Percentiles rank a stretch among this genome's conserved stretches.
Evolutionary conservation across 2,329 filamentous ascomycete genomes (phyloP).

Genomic region (Teratosphaeria gauchensis): DNA sequence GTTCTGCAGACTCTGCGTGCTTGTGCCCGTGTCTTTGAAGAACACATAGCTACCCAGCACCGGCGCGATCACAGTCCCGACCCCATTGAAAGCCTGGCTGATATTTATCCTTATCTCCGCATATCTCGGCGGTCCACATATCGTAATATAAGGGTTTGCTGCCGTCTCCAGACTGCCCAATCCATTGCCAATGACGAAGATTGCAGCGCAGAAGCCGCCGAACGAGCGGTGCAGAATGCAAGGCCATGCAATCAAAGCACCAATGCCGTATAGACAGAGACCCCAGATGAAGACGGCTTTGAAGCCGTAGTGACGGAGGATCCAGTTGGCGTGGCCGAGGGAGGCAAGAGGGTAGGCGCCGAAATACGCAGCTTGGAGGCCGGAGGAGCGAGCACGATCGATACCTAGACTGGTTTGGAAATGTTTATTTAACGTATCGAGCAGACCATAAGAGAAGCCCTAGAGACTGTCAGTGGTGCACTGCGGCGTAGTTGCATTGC

Average conservation of each 20-base stretch:
- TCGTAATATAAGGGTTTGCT: slow-evolving; percentile 45
- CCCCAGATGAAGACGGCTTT: slow-evolving; percentile 42
- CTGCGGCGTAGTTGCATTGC: background rate
- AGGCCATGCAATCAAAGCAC: slow-evolving; percentile 51
- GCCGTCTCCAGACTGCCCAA: slow-evolving; percentile 49
- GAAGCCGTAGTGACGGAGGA: slow-evolving; percentile 41
- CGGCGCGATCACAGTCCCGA: slow-evolving; percentile 50
- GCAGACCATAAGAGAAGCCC: slow-evolving; percentile 48
- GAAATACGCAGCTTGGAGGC: slow-evolving; percentile 42
- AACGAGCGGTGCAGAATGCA: slow-evolving; percentile 46
- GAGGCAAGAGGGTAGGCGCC: slow-evolving; percentile 42
- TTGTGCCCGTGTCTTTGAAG: slow-evolving; percentile 46
- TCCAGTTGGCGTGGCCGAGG: slow-evolving; percentile 39
- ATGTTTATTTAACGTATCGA: slow-evolving; percentile 32
- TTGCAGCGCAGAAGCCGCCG: slow-evolving; percentile 51
- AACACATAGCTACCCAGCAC: slow-evolving; percentile 53
- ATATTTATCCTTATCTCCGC: slow-evolving; percentile 50
- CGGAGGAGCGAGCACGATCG: slow-evolving; percentile 34
- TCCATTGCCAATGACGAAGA: slow-evolving; percentile 45
- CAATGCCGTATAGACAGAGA: slow-evolving; percentile 46
- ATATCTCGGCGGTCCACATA: slow-evolving; percentile 51
- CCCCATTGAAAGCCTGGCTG: slow-evolving; percentile 48
- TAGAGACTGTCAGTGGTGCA: slow-evolving; percentile 6
- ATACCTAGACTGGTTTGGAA: slow-evolving; percentile 38
- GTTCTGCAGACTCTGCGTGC: slow-evolving; percentile 42